phyloP scores from a whole-genome alignment of 257 asterid species.

The Solanum boliviense region DNA sequence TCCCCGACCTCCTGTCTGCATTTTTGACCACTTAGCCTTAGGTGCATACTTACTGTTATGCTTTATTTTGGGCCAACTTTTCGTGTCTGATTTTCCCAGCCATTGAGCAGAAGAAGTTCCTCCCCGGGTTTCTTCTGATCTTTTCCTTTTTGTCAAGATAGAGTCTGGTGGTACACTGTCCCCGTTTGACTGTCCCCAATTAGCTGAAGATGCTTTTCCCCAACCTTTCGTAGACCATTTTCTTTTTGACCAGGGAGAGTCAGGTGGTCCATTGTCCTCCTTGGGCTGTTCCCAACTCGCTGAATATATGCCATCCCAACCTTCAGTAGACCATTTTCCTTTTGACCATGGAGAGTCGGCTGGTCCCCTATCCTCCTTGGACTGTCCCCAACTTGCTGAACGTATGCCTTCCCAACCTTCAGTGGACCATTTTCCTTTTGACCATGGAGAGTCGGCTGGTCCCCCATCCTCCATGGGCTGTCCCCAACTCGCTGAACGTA shows the following conservation, averaged over 20 bases:
- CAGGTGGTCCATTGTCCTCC: background rate
- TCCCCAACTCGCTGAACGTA: background rate
- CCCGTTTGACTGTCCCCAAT: background rate
- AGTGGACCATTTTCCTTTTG: background rate
- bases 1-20: background rate
- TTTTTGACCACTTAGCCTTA: background rate
- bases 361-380: background rate
- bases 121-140: background rate
- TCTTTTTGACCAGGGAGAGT: background rate
- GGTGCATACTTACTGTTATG: background rate
- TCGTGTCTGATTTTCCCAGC: background rate
- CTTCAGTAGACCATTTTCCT: background rate
- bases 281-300: background rate
- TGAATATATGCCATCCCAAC: background rate
- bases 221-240: background rate
- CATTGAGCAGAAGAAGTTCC: background rate
- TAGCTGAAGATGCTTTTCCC: background rate
- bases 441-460: background rate
- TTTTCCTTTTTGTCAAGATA: background rate
- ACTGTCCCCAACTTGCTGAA: background rate
- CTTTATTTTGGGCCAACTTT: background rate
- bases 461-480: background rate
- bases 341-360: background rate
- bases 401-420: background rate
- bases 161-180: background rate